Conservation (phyloP, 345 rosid species). For the Erodium maritimum region DNA sequence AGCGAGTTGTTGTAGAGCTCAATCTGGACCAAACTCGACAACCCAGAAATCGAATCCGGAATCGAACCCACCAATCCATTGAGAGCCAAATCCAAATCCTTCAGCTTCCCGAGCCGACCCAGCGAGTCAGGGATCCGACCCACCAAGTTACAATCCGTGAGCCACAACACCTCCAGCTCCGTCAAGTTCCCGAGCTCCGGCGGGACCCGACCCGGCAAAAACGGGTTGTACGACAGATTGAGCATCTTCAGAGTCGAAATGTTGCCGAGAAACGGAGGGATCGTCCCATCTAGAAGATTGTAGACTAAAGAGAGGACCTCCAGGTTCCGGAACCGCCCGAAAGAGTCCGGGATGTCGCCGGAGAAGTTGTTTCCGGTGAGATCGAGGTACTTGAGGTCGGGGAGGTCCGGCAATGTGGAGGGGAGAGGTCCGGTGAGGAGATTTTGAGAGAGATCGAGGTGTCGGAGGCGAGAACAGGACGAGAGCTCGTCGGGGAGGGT, state of each 20-base stretch:
- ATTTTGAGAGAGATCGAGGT: slow-evolving; percentile 75
- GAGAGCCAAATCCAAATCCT: slow-evolving; percentile 76
- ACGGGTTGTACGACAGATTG: slow-evolving; percentile 82
- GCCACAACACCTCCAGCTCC: slow-evolving; percentile 79
- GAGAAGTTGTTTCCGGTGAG: slow-evolving; percentile 80
- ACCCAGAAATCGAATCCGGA: slow-evolving; percentile 62
- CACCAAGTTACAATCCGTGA: slow-evolving; percentile 60
- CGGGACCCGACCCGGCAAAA: slow-evolving; percentile 63
- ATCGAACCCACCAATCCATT: slow-evolving; percentile 50
- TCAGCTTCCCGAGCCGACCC: slow-evolving; percentile 54
- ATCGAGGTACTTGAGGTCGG: slow-evolving; percentile 39
- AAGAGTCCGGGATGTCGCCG: slow-evolving; percentile 66
- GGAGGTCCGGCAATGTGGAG: slow-evolving; percentile 30
- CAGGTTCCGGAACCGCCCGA: slow-evolving; percentile 54
- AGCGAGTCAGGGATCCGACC: slow-evolving; percentile 85
- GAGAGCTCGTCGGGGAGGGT: slow-evolving; percentile 54
- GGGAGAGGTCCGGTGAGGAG: slow-evolving; percentile 72
- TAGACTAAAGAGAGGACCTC: slow-evolving; percentile 73
- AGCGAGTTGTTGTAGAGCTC: slow-evolving; percentile 95
- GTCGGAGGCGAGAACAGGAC: slow-evolving; percentile 42
- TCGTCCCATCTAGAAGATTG: slow-evolving; percentile 59
- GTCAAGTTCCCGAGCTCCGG: slow-evolving; percentile 76
- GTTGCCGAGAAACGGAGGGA: slow-evolving; percentile 64
- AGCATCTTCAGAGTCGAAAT: slow-evolving; percentile 55
- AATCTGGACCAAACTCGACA: slow-evolving; percentile 62